Percentiles rank a stretch among this genome's conserved stretches.
These are phyloP conservation scores for Debaryomyces fabryi DNA, from an alignment of 1,139 yeast genomes.

Conservation along the genomic window DNA sequence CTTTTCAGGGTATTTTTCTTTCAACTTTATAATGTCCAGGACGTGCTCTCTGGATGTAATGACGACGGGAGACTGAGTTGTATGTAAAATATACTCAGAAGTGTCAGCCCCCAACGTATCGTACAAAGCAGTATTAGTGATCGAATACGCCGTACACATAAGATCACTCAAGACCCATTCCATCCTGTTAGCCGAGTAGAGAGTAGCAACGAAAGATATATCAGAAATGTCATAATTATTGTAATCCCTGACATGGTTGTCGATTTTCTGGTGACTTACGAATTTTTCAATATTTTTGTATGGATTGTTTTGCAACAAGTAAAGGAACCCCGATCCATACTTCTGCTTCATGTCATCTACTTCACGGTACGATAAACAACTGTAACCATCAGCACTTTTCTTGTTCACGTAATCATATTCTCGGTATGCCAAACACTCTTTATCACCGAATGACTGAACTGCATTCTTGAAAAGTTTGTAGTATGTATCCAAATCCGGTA, in stretches of 20 bases:
- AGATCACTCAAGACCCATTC: conserved; percentile 46
- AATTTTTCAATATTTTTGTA: conserved; percentile 23
- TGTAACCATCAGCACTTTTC: conserved; percentile 23
- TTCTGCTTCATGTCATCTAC: conserved; percentile 21
- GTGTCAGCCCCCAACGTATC: conserved; percentile 43
- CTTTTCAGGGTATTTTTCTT: conserved; percentile 25
- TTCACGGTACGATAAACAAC: conserved; percentile 16
- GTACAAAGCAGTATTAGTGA: conserved; percentile 43
- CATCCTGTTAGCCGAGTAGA: conserved; percentile 37
- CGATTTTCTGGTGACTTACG: conserved; percentile 31
- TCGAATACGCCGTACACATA: conserved; percentile 38
- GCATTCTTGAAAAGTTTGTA: conserved; percentile 28
- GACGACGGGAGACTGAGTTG: conserved; percentile 40
- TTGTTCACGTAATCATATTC: conserved; percentile 33
- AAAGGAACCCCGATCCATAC: conserved; percentile 37
- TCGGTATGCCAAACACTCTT: conserved; percentile 35
- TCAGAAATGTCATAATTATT: conserved; percentile 24
- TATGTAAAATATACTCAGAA: conserved; percentile 36
- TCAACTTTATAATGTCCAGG: conserved; percentile 28
- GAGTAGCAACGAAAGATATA: conserved; percentile 36
- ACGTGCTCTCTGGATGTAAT: conserved; percentile 37
- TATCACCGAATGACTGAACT: conserved; percentile 20
- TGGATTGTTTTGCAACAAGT: conserved; percentile 32
- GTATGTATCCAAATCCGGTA: conserved; percentile 32
- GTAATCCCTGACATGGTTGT: conserved; percentile 26